Conservation (phyloP, 176 grass and related monocot species). For the Chrysopogon serrulatus region DNA sequence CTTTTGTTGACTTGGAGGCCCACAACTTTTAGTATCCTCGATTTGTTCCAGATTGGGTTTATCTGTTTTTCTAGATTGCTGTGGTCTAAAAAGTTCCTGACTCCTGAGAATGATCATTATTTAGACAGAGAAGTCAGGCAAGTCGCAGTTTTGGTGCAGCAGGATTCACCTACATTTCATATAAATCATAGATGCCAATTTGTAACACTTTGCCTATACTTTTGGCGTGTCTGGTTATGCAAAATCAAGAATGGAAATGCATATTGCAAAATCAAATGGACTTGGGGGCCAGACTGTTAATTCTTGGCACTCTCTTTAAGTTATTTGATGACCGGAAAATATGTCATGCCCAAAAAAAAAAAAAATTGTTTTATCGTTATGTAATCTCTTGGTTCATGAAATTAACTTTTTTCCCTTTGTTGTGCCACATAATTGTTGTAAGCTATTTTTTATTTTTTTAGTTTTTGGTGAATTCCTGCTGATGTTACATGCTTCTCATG, state of each 20-base stretch:
- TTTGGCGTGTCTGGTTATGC: neutral
- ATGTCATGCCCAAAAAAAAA: neutral
- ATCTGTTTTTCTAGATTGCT: neutral
- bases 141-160: neutral
- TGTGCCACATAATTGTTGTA: neutral
- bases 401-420: neutral
- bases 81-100: neutral
- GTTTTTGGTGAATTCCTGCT: neutral
- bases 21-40: neutral
- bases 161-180: neutral
- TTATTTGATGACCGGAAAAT: neutral
- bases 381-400: neutral
- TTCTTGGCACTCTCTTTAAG: neutral
- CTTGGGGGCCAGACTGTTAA: neutral
- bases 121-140: neutral
- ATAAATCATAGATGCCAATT: neutral
- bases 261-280: neutral
- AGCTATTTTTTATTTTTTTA: neutral
- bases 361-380: neutral
- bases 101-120: neutral
- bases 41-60: neutral
- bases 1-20: too few relatives aligned
- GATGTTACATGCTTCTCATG: conserved; percentile 2
- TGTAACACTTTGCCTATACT: neutral
- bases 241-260: neutral